Base-by-base conservation (phyloP, 73 alveolate species). In the Symbiodinium pilosum region DNA sequence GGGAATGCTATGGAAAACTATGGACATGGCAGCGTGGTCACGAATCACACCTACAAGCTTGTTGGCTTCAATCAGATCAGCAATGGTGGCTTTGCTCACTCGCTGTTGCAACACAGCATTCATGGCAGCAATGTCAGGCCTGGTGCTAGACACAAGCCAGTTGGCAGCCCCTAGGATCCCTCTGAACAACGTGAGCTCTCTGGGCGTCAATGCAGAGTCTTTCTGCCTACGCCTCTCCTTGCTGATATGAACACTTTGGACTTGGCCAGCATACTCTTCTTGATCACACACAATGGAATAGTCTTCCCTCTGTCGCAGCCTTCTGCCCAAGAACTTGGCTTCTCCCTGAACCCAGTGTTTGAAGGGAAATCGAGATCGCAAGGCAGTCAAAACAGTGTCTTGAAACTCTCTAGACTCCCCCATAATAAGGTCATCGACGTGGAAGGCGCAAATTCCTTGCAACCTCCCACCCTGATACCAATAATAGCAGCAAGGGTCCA, bases 111-210 rank as follows among this genome's bases (percentile, higher is more conserved):
- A 43, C 24, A 84, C n/a, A 4, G 93, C 73, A 24, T 39, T 84
- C 77, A 36, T 30, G 4, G 93, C 93, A 21, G 93, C 93, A 43
- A 84, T 39, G 39, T 84, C 75, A 16, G 93, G 93, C 20, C 73
- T 59, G 0, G 93, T 43, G 77, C 93, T 43, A 3, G 75, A 59
- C 20, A 40, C 59, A 9, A 84, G 77, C 77, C 93, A 84, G 42
- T 84, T 84, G 44, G 93, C 77, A 0, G 93, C 93, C 0, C 93
- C 93, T 14, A 84, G n/a, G 47, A 84, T 32, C n/a, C 93, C 93
- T 8, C 93, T 71, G 43, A 18, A 84, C 32, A 43, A 75, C 7
- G 26, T 59, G 30, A 84, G 75, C 59, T 84, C 93, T 30, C 36
- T 39, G 3, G 41, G 34, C 11, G 93, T 43, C 28, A 84, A n/a